Percentiles rank a stretch among this genome's conserved stretches.
Conservation (phyloP, 2,329 filamentous ascomycete genomes). For the Talaromyces sp. region DNA sequence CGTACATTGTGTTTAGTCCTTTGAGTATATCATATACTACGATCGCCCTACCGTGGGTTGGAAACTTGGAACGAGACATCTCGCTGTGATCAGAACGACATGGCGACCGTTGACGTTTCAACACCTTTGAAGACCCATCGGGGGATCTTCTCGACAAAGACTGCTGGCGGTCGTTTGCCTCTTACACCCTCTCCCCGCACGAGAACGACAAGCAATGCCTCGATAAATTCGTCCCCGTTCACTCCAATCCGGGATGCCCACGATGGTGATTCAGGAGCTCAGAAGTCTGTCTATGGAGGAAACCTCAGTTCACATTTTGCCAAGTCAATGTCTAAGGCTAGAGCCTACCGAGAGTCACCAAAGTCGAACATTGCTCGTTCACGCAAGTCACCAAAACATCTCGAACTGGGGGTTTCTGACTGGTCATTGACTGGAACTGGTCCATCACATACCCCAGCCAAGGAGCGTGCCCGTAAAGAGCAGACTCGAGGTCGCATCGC, state of each 20-base stretch:
- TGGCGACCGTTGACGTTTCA: slow-evolving; percentile 80
- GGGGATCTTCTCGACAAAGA: slow-evolving; percentile 86
- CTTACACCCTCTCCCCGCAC: slow-evolving; percentile 83
- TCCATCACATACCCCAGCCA: slow-evolving; percentile 57
- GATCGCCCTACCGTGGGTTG: slow-evolving; percentile 25
- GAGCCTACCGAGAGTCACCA: slow-evolving; percentile 74
- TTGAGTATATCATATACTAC: slow-evolving; percentile 36
- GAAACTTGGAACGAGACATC: background rate
- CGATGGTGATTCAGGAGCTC: slow-evolving; percentile 53
- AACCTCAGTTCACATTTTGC: slow-evolving; percentile 77
- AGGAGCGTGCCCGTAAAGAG: slow-evolving; percentile 56
- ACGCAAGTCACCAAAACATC: slow-evolving; percentile 72
- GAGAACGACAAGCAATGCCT: slow-evolving; percentile 49
- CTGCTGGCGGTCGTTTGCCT: slow-evolving; percentile 90
- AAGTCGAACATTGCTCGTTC: slow-evolving; percentile 83
- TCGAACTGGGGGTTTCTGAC: slow-evolving; percentile 89
- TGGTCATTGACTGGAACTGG: slow-evolving; percentile 87
- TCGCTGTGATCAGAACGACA: slow-evolving; percentile 39
- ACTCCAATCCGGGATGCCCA: slow-evolving; percentile 64
- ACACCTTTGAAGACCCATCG: slow-evolving; percentile 94
- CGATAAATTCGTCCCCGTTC: slow-evolving; percentile 67
- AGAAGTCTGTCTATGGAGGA: slow-evolving; percentile 71
- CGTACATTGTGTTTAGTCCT: background rate
- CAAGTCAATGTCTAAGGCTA: slow-evolving; percentile 53
- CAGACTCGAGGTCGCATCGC: slow-evolving; percentile 45